A percentile compares a stretch with the other conserved stretches of the same genome.
phyloP scores from a whole-genome alignment of 2,329 filamentous ascomycete species.

The Colletotrichum sp. region DNA sequence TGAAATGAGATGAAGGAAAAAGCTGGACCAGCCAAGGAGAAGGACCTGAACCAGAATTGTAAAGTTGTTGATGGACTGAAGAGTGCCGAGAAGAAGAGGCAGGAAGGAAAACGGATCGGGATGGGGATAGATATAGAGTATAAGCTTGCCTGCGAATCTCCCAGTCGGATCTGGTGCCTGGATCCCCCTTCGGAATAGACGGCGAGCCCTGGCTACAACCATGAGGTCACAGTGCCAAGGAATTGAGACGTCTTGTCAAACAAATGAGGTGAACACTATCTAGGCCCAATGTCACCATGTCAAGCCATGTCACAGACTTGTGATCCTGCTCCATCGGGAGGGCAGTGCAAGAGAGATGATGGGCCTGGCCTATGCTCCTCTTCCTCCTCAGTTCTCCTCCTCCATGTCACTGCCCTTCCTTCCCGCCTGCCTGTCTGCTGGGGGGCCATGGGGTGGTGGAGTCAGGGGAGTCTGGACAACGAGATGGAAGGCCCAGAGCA shows the following conservation, averaged over 20 bases:
- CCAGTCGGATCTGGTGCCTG: neutral
- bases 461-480: neutral
- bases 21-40: conserved; percentile 19
- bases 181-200: neutral
- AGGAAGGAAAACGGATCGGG: neutral
- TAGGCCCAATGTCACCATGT: neutral
- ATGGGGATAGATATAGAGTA: conserved; percentile 18
- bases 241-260: conserved; percentile 20
- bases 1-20: neutral
- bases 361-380: neutral
- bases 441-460: neutral
- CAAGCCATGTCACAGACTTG: conserved; percentile 18
- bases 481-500: neutral
- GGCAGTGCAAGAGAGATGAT: conserved; percentile 8
- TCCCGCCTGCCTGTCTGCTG: neutral
- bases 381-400: neutral
- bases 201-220: neutral
- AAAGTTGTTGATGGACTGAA: conserved; percentile 1
- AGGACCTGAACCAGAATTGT: conserved; percentile 10
- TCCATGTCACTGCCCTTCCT: neutral
- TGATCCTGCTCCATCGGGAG: conserved; percentile 6
- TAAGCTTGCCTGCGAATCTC: neutral
- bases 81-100: neutral
- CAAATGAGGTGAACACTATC: conserved; percentile 10
- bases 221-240: conserved; percentile 16